These are phyloP conservation scores for Thalassiosira livingstoniorum DNA, from an alignment of 352 stramenopile species.

Conservation along the genomic window DNA sequence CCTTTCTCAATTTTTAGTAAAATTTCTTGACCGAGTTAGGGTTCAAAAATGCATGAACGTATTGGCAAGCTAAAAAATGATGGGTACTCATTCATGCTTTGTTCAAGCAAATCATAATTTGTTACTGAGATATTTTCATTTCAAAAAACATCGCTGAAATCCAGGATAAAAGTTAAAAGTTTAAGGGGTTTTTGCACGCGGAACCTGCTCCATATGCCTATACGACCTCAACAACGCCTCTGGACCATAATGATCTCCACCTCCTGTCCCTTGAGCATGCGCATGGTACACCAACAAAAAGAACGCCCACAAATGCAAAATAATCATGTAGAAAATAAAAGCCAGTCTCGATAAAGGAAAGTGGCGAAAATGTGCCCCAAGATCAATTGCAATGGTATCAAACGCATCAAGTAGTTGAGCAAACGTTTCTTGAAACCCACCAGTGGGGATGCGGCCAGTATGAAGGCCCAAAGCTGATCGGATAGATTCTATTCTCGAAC, in stretches of 20 bases:
- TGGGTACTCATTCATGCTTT: too few relatives aligned
- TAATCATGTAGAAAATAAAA: conserved; percentile 77
- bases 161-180: too few relatives aligned
- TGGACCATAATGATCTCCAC: conserved; percentile 51
- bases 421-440: conserved; percentile 66
- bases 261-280: conserved; percentile 51
- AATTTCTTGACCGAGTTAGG: too few relatives aligned
- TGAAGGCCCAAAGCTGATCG: conserved; percentile 63
- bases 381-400: conserved; percentile 76
- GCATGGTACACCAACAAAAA: conserved; percentile 83
- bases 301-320: conserved; percentile 83
- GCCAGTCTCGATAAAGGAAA: conserved; percentile 76
- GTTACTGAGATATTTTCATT: too few relatives aligned
- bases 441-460: conserved; percentile 58
- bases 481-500: conserved; percentile 63
- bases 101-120: too few relatives aligned
- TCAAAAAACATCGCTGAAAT: too few relatives aligned
- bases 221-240: conserved; percentile 54
- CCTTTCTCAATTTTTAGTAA: too few relatives aligned
- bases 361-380: conserved; percentile 71
- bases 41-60: too few relatives aligned
- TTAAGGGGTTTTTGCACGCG: background rate
- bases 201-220: conserved; percentile 55
- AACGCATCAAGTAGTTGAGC: conserved; percentile 74
- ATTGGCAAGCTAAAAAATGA: too few relatives aligned